Evolutionary conservation across 2,329 filamentous ascomycete species (phyloP), one percentile per base, ranked within the genome.

Genomic region (Coniochaeta ligniaria): DNA sequence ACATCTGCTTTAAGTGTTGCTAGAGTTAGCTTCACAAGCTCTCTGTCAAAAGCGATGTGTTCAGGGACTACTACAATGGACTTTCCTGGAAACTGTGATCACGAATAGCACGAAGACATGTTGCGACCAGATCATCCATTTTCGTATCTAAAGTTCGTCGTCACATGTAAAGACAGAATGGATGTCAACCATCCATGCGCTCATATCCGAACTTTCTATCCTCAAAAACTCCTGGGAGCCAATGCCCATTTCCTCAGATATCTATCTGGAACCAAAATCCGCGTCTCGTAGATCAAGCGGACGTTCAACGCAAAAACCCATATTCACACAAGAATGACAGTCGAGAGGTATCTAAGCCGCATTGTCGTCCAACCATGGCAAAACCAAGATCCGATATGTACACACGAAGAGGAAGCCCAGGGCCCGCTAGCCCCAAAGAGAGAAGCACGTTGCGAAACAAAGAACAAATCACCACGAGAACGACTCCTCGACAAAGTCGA

Each of bases 401-500:
- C 31, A 57, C 17, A 38, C 54, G 33, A 57, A 57, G 54, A 57
- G 26, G 22, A 22, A 26, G 26, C 6, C 14, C 14, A n/a, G n/a
- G 14, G 5, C 50, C 17, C 31, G 6, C 16, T 41, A 38, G n/a
- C 16, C 38, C 3, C 16, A 57, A 36, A 14, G n/a, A 14, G 8
- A 36, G 11, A 33, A 24, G 24, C 3, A 9, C 47, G 47, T 2
- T 17, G 17, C 8, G 47, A 11, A 31, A 31, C 7, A 9, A 31
- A 31, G 14, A 26, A n/a, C 45, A 12, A 28, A 59, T 56, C 77
- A 84, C 81, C 81, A 84, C 3, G 80, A 80, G 75, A 93, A 94
- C 5, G 88, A 87, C 73, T 93, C 89, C 75, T 94, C 90, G 63
- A 90, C 82, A 72, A 93, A 92, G 69, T 93, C 90, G 60, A 93